A percentile compares a stretch with the other conserved stretches of the same genome.
Evolutionary conservation across 2,329 filamentous ascomycete species (phyloP).

Genomic region (Cytospora leucostoma): DNA sequence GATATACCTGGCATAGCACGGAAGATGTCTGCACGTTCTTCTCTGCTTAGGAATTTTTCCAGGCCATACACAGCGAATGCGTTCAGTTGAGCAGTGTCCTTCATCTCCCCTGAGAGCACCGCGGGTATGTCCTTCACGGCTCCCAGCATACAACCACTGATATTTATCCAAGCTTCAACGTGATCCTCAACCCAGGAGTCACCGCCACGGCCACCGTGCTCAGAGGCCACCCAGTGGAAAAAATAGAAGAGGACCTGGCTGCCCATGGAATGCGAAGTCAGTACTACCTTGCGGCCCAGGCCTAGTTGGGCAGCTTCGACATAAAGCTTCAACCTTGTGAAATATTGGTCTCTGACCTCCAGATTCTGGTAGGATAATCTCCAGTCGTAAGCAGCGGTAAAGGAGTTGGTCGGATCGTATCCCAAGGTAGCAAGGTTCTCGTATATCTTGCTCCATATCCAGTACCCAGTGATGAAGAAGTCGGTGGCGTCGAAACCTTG

Average conservation of each 20-base stretch:
- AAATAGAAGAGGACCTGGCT: constrained; percentile 90
- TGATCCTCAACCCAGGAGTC: constrained; percentile 86
- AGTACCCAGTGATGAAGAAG: constrained; percentile 90
- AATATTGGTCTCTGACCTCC: constrained; percentile 90
- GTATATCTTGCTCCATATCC: constrained; percentile 99
- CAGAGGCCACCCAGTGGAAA: constrained; percentile 74
- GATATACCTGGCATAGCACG: constrained; percentile 95
- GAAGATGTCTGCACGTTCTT: constrained; percentile 91
- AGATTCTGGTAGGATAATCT: constrained; percentile 86
- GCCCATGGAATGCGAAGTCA: constrained; percentile 96
- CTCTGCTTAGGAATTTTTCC: constrained; percentile 89
- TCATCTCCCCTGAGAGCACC: constrained; percentile 94
- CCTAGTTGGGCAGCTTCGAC: constrained; percentile 82
- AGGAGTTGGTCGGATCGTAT: constrained; percentile 82
- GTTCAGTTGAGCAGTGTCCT: constrained; percentile 94
- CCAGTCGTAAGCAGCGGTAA: constrained; percentile 83
- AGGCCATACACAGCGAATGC: constrained; percentile 95
- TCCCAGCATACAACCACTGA: constrained; percentile 96
- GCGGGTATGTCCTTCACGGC: constrained; percentile 89
- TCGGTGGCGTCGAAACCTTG: constrained; percentile 98
- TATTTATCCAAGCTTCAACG: constrained; percentile 96
- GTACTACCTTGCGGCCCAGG: constrained; percentile 74
- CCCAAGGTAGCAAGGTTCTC: constrained; percentile 95
- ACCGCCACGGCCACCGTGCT: constrained; percentile 78
- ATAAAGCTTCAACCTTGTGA: constrained; percentile 83